These are phyloP conservation scores for Alternaria ethzedia DNA, from an alignment of 2,329 filamentous ascomycete genomes.

Conservation along the genomic window DNA sequence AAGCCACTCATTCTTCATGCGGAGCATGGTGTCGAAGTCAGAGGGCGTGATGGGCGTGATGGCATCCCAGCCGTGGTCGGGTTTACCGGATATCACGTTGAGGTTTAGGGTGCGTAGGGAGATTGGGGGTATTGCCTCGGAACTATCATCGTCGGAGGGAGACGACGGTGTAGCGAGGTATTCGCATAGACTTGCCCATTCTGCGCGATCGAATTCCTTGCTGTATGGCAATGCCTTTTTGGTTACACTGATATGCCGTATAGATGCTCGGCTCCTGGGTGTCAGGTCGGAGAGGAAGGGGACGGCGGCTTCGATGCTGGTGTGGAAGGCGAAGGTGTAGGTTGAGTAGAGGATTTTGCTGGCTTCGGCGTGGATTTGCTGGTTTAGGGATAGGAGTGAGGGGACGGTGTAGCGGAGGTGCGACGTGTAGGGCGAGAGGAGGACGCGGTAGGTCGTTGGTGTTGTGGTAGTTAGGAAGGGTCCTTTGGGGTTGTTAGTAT, in stretches of 20 bases:
- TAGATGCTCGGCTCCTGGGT: conserved; percentile 53
- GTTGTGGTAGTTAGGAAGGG: conserved; percentile 53
- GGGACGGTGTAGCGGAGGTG: conserved; percentile 53
- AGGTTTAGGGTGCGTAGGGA: conserved; percentile 46
- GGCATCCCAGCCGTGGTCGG: conserved; percentile 57
- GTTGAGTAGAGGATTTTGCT: conserved; percentile 61
- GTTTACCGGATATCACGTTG: conserved; percentile 63
- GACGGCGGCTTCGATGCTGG: conserved; percentile 65
- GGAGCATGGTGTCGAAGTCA: conserved; percentile 34
- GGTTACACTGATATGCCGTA: conserved; percentile 60
- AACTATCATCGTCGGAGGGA: neutral
- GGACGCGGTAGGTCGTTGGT: conserved; percentile 63
- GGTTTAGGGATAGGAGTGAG: conserved; percentile 34
- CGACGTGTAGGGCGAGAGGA: conserved; percentile 52
- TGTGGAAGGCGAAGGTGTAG: conserved; percentile 66
- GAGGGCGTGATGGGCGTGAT: conserved; percentile 38
- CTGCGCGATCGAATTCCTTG: conserved; percentile 62
- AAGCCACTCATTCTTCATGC: conserved; percentile 35
- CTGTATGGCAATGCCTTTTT: conserved; percentile 62
- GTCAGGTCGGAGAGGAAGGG: conserved; percentile 67
- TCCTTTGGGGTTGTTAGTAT: conserved; percentile 34
- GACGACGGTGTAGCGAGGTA: conserved; percentile 34
- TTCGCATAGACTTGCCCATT: conserved; percentile 61
- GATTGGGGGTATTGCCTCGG: neutral
- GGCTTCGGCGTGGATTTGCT: conserved; percentile 61